phyloP scores from a whole-genome alignment of 129 eudicot genomes.

The Calendula officinalis region DNA sequence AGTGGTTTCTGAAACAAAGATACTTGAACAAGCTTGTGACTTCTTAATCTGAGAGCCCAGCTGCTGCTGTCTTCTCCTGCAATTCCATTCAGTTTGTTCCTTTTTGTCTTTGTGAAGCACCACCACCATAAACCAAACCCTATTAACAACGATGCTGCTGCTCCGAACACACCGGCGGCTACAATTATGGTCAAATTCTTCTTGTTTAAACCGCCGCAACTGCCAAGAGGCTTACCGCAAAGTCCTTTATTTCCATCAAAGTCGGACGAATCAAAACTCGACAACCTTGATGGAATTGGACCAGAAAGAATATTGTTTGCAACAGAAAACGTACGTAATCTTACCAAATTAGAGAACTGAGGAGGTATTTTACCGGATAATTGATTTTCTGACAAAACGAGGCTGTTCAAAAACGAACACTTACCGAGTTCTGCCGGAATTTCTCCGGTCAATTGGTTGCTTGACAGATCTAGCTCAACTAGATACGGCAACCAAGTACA shows the following conservation, averaged over 20 bases:
- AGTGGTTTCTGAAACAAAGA: constrained; percentile 74
- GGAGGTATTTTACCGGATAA: constrained; percentile 55
- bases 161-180: constrained; percentile 86
- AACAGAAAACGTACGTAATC: constrained; percentile 54
- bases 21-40: constrained; percentile 67
- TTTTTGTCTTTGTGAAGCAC: constrained; percentile 46
- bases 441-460: constrained; percentile 52
- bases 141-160: constrained; percentile 66
- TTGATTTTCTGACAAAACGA: constrained; percentile 39
- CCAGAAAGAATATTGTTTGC: constrained; percentile 61
- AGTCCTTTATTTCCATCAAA: constrained; percentile 57
- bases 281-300: constrained; percentile 44
- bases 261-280: constrained; percentile 18
- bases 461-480: constrained; percentile 56
- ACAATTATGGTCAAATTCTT: constrained; percentile 60
- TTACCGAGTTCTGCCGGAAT: constrained; percentile 55
- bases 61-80: constrained; percentile 51
- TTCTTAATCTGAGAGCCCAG: constrained; percentile 59
- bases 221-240: constrained; percentile 54
- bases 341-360: constrained; percentile 41
- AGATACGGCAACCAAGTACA: constrained; percentile 72
- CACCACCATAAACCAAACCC: constrained; percentile 90
- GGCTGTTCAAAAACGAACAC: constrained; percentile 53
- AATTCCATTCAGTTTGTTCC: constrained; percentile 42
- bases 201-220: constrained; percentile 69